Evolutionary conservation across 1,284 basidiomycete genomes (phyloP), one percentile per base, ranked within the genome.

Genomic region (Leccinum angustisporum): DNA sequence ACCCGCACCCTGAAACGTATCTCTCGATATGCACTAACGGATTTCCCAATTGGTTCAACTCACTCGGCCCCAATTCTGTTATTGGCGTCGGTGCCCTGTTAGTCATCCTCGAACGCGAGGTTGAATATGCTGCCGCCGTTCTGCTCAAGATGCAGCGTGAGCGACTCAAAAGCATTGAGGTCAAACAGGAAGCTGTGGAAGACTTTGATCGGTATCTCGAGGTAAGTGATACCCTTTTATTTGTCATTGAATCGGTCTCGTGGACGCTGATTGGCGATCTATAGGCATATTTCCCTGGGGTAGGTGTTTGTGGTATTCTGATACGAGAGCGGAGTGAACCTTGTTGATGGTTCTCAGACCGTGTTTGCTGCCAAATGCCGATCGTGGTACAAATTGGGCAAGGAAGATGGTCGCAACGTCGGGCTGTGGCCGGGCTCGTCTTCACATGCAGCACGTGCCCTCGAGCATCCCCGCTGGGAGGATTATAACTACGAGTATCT

Each of bases 321-420:
- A 33, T 38, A 38, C n/a, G 36, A 38, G 36, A 38, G 14, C 10
- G 31, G 31, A 31, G 31, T 31, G 9, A 10, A 38, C 36, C 14
- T 38, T 38, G 36, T 16, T 38, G 36, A 38, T 38, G 14, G 36
- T 16, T 38, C 36, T 40, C 59, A 87, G 83, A 86, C 84, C 4
- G 84, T 87, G 1, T 88, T 81, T 68, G 79, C 79, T 36, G 80
- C 81, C 59, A 81, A 82, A 61, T 88, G 87, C 66, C 77, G 80
- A 5, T 85, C 85, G 3, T 90, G 87, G 87, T 89, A 88, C 68
- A 88, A 88, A 70, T 76, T 76, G 53, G 85, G 85, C 5, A 81
- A 81, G 62, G 80, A 80, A 65, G 83, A 86, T 58, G 86, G 87
- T 3, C 78, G 83, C 2, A 76, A 87, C 3, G 79, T 80, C 21